Percentiles rank a stretch among this genome's conserved stretches.
Conservation (phyloP, 495 filamentous ascomycete species). For the Sordaria brevicollis region DNA sequence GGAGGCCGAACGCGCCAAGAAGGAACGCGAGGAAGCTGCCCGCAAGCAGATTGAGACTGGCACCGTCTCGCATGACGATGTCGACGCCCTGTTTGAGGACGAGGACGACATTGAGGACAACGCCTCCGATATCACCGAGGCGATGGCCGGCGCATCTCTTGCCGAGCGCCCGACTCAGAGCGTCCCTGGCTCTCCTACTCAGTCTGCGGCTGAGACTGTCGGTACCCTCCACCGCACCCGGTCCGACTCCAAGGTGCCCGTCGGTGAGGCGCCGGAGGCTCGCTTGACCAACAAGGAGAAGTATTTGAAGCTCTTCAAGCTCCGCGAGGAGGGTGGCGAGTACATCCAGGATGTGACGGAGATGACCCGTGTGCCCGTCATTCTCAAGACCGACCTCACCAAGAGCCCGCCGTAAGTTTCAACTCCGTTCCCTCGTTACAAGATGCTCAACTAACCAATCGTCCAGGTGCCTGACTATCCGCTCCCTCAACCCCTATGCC, state of each 20-base stretch:
- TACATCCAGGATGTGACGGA: conserved; percentile 97
- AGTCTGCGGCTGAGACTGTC: conserved; percentile 54
- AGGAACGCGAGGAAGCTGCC: conserved; percentile 76
- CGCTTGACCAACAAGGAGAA: conserved; percentile 91
- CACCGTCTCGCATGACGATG: conserved; percentile 80
- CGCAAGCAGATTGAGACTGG: conserved; percentile 88
- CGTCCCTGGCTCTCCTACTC: conserved; percentile 85
- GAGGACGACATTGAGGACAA: conserved; percentile 68
- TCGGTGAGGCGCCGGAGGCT: conserved; percentile 58
- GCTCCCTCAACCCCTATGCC: conserved; percentile 93
- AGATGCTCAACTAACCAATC: conserved; percentile 25
- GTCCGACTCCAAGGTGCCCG: conserved; percentile 83
- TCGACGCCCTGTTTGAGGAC: conserved; percentile 76
- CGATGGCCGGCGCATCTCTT: conserved; percentile 77
- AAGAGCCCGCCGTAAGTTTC: conserved; percentile 95
- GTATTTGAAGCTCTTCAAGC: conserved; percentile 78
- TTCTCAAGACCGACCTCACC: conserved; percentile 92
- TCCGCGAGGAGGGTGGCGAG: conserved; percentile 87
- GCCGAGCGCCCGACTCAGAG: conserved; percentile 86
- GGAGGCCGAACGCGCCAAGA: conserved; percentile 63
- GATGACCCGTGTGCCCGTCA: conserved; percentile 93
- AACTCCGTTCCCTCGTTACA: not conserved
- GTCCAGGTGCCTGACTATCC: conserved; percentile 85
- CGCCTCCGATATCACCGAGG: conserved; percentile 74
- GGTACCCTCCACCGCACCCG: conserved; percentile 77